Base-by-base conservation (phyloP, 257 asterid species). In the Anisodus tanguticus region DNA sequence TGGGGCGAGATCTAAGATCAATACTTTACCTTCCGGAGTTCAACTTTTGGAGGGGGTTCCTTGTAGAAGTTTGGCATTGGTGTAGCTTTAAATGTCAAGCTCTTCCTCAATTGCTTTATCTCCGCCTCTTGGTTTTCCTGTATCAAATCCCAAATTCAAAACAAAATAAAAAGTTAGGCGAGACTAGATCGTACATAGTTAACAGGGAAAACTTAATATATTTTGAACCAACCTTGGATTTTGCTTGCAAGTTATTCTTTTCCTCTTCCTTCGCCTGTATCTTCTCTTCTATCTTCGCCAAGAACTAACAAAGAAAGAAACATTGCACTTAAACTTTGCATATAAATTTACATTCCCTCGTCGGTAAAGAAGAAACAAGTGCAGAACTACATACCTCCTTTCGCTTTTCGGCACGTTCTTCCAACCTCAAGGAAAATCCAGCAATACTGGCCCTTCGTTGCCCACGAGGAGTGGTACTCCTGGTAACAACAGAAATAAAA, bases 11-110 rank as follows among this genome's bases (percentile, higher is more conserved):
- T 26, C 47, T 51, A 51, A 26, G 47, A 51, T 51, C 13, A 22
- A 51, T 26, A 19, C 1, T 0, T 64, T 90, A 94, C 99, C 98
- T 95, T 94, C 89, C 91, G 93, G 60, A 95, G 91, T 87, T 94
- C 97, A 64, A 87, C 86, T 88, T 88, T 94, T 16, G 92, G 94
- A 88, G 93, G 98, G 53, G 98, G 98, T 84, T 92, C 97, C 85
- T 92, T 94, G 90, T 95, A 95, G 92, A 95, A 95, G 87, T 88
- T 91, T 19, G 98, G 98, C 97, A 95, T 90, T 5, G 98, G 97
- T 49, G 98, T 85, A 57, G 98, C 98, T 92, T 91, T 95, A 85
- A 95, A 95, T 31, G 91, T 88, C 90, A 95, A 87, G 85, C 91
- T 92, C 91, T 93, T 94, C 84, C 98, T 89, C 80, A 92, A 88